Evolutionary conservation across 192 early-diverging fungal species (phyloP).

Genomic region (Entomortierella beljakovae): DNA sequence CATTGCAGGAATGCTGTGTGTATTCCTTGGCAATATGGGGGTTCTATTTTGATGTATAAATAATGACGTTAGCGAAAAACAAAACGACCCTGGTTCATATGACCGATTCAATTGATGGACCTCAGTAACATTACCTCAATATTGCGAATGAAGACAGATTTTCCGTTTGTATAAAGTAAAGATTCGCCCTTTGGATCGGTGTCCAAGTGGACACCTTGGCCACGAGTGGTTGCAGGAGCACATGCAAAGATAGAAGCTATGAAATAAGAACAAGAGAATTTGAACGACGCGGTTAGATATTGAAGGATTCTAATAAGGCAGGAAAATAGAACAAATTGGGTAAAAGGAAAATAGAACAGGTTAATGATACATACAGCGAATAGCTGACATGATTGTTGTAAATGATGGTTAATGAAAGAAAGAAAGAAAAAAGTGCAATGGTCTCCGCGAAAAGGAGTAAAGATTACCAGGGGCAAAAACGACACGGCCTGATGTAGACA

Average conservation of each 20-base stretch:
- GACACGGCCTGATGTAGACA: neutral
- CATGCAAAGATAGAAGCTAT: constrained; percentile 77
- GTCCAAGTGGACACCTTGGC: constrained; percentile 84
- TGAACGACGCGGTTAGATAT: neutral
- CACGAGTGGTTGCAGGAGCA: constrained; percentile 82
- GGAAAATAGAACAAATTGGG: neutral
- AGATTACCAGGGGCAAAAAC: neutral
- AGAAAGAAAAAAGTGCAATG: neutral
- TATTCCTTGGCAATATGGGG: constrained; percentile 85
- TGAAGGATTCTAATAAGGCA: too few relatives aligned
- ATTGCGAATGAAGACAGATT: constrained; percentile 87
- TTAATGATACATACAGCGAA: constrained; percentile 26
- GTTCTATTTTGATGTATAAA: constrained; percentile 62
- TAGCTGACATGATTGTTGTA: constrained; percentile 26
- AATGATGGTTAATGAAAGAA: neutral
- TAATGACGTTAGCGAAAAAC: neutral
- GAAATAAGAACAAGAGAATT: neutral
- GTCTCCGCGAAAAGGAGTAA: neutral
- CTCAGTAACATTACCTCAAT: constrained; percentile 74
- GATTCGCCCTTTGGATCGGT: constrained; percentile 84
- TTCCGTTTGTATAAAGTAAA: constrained; percentile 92
- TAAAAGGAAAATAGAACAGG: neutral
- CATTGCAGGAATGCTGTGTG: constrained; percentile 78
- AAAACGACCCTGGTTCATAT: neutral
- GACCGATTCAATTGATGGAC: too few relatives aligned